Evolutionary conservation across 805 yeast species (phyloP), one percentile per base, ranked within the genome.

Genomic region (Yarrowia porcina): DNA sequence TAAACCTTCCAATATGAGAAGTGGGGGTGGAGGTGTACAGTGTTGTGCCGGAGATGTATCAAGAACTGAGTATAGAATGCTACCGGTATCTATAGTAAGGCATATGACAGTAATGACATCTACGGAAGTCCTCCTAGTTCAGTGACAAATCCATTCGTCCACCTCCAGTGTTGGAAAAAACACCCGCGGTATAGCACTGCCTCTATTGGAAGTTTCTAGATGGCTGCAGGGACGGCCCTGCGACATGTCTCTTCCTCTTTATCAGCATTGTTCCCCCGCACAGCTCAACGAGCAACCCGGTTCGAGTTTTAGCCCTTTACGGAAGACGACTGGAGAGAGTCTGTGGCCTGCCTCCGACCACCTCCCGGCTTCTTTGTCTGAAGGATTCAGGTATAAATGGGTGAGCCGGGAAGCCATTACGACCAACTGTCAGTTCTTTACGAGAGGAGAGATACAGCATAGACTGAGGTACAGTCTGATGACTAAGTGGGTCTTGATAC

Each of bases 201-300:
- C 50, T 45, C 35, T 45, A 27, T 45, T 45, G 50, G 50, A 45
- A 45, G 50, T 45, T 45, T 45, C 50, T 45, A 45, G 50, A 45
- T 12, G 49, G 25, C 50, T 45, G 50, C 50, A 45, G 50, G 50
- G 50, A 45, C 50, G n/a, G 32, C 2, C 32, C 12, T 25, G 28
- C 25, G 27, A 21, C 44, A 13, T 42, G 47, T 7, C 7, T 38
- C 28, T 20, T 39, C 15, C 17, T 15, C 15, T 4, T 9, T 3
- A 2, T 8, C 1, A 20, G 20, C 27, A 23, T 41, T 41, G 47
- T 41, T 23, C 20, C 49, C 50, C 35, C 35, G 30, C 50, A 45
- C 33, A 18, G n/a, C 50, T 28, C 33, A 18, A 28, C 35, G 23
- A 27, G 12, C 25, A 12, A 44, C 21, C 18, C 21, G 11, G 12